A percentile compares a stretch with the other conserved stretches of the same genome.
These are phyloP conservation scores for Penicillium roqueforti DNA, from an alignment of 495 filamentous ascomycete species.

Conservation along the genomic window DNA sequence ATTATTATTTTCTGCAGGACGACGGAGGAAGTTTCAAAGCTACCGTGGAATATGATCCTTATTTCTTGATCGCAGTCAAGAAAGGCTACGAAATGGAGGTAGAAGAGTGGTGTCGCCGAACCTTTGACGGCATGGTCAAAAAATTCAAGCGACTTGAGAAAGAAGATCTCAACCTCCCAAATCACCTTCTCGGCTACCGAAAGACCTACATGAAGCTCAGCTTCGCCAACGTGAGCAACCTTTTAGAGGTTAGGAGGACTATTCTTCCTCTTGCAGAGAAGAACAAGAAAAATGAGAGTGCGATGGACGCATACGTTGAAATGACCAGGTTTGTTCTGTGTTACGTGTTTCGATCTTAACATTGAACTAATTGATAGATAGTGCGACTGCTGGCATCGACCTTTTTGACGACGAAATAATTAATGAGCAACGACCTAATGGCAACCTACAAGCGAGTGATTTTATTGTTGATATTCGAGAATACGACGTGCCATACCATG, in stretches of 20 bases:
- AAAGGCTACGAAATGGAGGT: conserved; percentile 86
- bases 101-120: conserved; percentile 88
- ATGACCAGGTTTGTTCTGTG: conserved; percentile 67
- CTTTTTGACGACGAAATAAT: conserved; percentile 89
- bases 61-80: conserved; percentile 89
- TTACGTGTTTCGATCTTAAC: neutral
- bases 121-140: conserved; percentile 82
- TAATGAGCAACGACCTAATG: conserved; percentile 79
- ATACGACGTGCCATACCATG: conserved; percentile 99
- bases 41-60: conserved; percentile 92
- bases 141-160: conserved; percentile 72
- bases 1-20: conserved; percentile 96
- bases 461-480: conserved; percentile 98
- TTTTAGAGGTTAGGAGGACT: conserved; percentile 75
- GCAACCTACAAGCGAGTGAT: conserved; percentile 86
- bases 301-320: conserved; percentile 98
- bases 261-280: conserved; percentile 92
- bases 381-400: conserved; percentile 84
- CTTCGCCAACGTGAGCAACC: conserved; percentile 82
- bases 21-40: conserved; percentile 94
- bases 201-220: conserved; percentile 78
- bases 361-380: conserved; percentile 26
- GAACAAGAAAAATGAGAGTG: conserved; percentile 89
- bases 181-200: conserved; percentile 89
- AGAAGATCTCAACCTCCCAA: conserved; percentile 93